Evolutionary conservation across 345 rosid species (phyloP).

Genomic region (Ricinus communis): DNA sequence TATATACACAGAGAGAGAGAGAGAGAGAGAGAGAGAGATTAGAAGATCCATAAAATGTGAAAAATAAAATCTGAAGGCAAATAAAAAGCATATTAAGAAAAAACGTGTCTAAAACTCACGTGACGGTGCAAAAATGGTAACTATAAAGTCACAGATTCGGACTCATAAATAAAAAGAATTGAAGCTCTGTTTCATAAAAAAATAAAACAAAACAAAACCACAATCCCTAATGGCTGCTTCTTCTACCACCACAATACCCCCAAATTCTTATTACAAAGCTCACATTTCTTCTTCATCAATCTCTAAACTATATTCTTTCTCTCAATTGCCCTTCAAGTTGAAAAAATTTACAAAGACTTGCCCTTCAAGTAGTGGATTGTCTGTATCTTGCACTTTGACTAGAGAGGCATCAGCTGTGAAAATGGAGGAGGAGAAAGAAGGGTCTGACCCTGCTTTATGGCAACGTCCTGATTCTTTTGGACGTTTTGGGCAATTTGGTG

Average conservation of each 20-base stretch:
- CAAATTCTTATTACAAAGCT: neutral
- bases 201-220: neutral
- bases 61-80: too few species aligned
- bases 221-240: slow-evolving; percentile 12
- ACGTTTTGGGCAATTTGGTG: slow-evolving; percentile 86
- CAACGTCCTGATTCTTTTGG: slow-evolving; percentile 82
- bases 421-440: slow-evolving; percentile 37
- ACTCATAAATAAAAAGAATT: too few species aligned
- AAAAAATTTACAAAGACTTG: slow-evolving; percentile 18
- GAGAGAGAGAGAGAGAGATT: too few species aligned
- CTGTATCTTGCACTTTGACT: slow-evolving; percentile 54
- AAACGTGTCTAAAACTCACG: too few species aligned
- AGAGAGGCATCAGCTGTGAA: slow-evolving; percentile 36
- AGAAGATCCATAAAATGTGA: too few species aligned
- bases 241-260: neutral
- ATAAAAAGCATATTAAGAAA: too few species aligned
- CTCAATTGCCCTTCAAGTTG: slow-evolving; percentile 8
- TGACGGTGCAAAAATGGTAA: too few species aligned
- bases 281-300: slow-evolving; percentile 4
- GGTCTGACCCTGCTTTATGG: slow-evolving; percentile 41
- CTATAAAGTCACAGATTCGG: too few species aligned
- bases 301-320: neutral
- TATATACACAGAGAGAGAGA: too few species aligned
- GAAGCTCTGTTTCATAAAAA: too few species aligned
- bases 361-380: slow-evolving; percentile 17